A percentile compares a stretch with the other conserved stretches of the same genome.
Evolutionary conservation across 495 filamentous ascomycete species (phyloP).

Genomic region (Xylaria scruposa): DNA sequence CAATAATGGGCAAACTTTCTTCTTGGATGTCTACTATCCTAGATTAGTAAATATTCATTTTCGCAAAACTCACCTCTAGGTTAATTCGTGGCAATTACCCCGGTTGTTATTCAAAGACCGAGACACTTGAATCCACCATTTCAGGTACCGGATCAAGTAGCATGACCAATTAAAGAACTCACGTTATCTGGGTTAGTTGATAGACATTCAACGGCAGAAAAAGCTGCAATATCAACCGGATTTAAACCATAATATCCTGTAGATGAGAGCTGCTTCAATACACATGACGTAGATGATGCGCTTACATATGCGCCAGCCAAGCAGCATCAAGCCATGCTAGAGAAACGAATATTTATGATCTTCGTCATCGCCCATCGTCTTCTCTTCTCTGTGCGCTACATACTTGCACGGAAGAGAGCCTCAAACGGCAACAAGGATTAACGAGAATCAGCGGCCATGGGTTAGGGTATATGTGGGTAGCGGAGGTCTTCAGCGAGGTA

Average conservation of each 20-base stretch:
- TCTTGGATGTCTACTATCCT: not conserved
- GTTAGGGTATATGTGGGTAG: slow-evolving; percentile 11
- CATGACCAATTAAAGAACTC: not conserved
- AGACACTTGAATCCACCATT: not conserved
- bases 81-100: not conserved
- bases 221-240: not conserved
- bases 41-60: not conserved
- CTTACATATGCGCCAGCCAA: not conserved
- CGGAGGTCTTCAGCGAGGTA: not conserved
- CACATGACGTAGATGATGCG: not conserved
- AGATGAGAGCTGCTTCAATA: not conserved
- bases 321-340: not conserved
- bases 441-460: not conserved
- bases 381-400: not conserved
- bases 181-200: not conserved
- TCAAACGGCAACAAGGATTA: too few relatives aligned
- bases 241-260: not conserved
- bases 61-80: not conserved
- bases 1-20: not conserved
- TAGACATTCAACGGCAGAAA: not conserved
- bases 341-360: not conserved
- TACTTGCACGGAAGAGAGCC: too few relatives aligned
- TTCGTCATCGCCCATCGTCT: not conserved
- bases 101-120: not conserved
- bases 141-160: not conserved